A percentile compares a stretch with the other conserved stretches of the same genome.
phyloP scores from a whole-genome alignment of 352 stramenopile genomes.

The Globisporangium acanthophoron region DNA sequence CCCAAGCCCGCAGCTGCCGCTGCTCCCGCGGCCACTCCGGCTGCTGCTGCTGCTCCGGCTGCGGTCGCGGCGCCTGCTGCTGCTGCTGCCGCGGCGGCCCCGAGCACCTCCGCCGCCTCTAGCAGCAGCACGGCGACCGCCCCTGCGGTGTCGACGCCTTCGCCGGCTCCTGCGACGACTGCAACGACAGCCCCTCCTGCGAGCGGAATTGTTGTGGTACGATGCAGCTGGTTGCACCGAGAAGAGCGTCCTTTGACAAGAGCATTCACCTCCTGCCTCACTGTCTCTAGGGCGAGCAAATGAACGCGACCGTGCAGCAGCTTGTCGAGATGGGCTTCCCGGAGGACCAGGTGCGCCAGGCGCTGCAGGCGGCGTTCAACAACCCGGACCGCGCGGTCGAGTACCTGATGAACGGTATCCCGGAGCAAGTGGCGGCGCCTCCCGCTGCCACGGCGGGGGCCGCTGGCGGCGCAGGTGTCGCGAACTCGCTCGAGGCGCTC shows the following conservation, averaged over 20 bases:
- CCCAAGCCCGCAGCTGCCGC: slow-evolving; percentile 31
- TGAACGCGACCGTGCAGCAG: slow-evolving; percentile 60
- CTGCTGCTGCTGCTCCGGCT: slow-evolving; percentile 14
- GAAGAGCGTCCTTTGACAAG: neutral
- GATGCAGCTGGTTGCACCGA: slow-evolving; percentile 3
- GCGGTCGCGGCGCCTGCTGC: slow-evolving; percentile 17
- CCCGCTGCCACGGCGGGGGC: slow-evolving; percentile 17
- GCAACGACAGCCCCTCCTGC: slow-evolving; percentile 17
- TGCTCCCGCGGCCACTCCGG: slow-evolving; percentile 16
- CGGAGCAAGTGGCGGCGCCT: slow-evolving; percentile 32
- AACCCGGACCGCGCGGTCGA: slow-evolving; percentile 84
- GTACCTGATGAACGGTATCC: slow-evolving; percentile 88
- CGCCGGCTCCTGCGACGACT: slow-evolving; percentile 34
- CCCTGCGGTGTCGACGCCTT: slow-evolving; percentile 62
- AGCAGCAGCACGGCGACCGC: slow-evolving; percentile 55
- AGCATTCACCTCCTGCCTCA: neutral
- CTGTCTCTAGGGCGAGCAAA: slow-evolving; percentile 29
- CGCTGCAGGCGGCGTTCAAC: slow-evolving; percentile 80
- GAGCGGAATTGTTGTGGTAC: slow-evolving; percentile 19
- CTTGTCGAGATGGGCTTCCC: slow-evolving; percentile 86
- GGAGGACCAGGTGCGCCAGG: slow-evolving; percentile 75
- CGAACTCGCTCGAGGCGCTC: slow-evolving; percentile 66
- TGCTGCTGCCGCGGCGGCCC: slow-evolving; percentile 21
- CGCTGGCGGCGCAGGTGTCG: slow-evolving; percentile 13
- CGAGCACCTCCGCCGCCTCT: slow-evolving; percentile 67